These are phyloP conservation scores for Lepidium africanum DNA, from an alignment of 345 rosid species.

Conservation along the genomic window DNA sequence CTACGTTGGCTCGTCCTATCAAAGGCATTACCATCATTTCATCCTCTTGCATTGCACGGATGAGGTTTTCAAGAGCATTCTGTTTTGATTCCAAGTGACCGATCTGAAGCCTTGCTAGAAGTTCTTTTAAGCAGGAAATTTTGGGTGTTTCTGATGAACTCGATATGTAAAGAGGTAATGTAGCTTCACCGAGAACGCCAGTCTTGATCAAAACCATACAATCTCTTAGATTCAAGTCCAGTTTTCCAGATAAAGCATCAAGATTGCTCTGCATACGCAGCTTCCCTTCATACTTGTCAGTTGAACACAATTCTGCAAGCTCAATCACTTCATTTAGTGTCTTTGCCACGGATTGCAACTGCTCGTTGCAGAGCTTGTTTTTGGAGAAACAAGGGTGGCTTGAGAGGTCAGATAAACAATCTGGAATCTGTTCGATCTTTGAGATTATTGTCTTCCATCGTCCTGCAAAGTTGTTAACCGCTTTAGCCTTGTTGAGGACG, in stretches of 20 bases:
- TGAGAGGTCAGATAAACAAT: conserved; percentile 63
- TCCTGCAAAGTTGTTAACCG: conserved; percentile 57
- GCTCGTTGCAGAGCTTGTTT: conserved; percentile 83
- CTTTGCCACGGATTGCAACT: conserved; percentile 64
- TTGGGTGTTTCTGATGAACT: conserved; percentile 40
- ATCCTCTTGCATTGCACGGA: conserved; percentile 72
- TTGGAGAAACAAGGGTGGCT: conserved; percentile 94
- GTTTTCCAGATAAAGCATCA: conserved; percentile 66
- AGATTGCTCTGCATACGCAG: conserved; percentile 92
- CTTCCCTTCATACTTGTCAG: conserved; percentile 75
- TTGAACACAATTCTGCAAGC: conserved; percentile 51
- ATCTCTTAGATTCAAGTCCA: conserved; percentile 77
- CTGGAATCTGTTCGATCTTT: conserved; percentile 78
- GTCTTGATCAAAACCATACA: conserved; percentile 85
- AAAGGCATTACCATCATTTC: conserved; percentile 54
- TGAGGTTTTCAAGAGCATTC: conserved; percentile 64
- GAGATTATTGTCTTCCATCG: conserved; percentile 78
- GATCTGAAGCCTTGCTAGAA: conserved; percentile 89
- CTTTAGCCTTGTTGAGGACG: conserved; percentile 49
- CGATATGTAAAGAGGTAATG: conserved; percentile 45
- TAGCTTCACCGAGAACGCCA: conserved; percentile 80
- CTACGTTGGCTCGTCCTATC: conserved; percentile 64
- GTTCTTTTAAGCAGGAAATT: conserved; percentile 47
- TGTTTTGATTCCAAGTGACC: conserved; percentile 91
- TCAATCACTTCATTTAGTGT: conserved; percentile 49